A percentile compares a stretch with the other conserved stretches of the same genome.
Evolutionary conservation across 805 yeast genomes (phyloP).

Genomic region (Scheffersomyces amazonensis): DNA sequence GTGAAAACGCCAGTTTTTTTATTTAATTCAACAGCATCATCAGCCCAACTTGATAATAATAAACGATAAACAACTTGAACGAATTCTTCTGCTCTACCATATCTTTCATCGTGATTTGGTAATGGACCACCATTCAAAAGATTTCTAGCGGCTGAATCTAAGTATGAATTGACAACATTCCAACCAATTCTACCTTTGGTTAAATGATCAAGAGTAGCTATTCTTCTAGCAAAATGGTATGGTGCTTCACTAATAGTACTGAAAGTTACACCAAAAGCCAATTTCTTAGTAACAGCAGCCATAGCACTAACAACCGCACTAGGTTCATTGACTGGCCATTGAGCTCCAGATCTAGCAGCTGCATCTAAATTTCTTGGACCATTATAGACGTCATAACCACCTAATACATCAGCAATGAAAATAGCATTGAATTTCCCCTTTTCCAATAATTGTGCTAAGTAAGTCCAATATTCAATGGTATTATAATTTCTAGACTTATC

Average conservation of each 20-base stretch:
- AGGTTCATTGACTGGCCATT: conserved; percentile 41
- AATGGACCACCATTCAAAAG: conserved; percentile 31
- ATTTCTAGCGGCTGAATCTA: conserved; percentile 41
- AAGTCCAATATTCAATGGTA: conserved; percentile 26
- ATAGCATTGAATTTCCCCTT: conserved; percentile 37
- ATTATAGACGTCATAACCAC: conserved; percentile 39
- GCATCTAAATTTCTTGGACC: conserved; percentile 36
- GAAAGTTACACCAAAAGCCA: conserved; percentile 41
- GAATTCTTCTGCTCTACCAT: conserved; percentile 38
- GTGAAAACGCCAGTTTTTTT: conserved; percentile 26
- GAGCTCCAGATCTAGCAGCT: conserved; percentile 29
- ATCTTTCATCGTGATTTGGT: conserved; percentile 41
- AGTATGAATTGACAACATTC: conserved; percentile 46
- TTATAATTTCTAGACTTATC: conserved; percentile 27
- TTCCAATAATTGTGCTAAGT: conserved; percentile 36
- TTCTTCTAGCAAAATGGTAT: conserved; percentile 37
- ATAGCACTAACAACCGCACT: conserved; percentile 35
- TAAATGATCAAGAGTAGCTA: conserved; percentile 44
- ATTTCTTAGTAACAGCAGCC: conserved; percentile 41
- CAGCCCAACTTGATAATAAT: conserved; percentile 43
- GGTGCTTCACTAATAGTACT: conserved; percentile 44
- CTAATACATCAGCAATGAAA: conserved; percentile 40
- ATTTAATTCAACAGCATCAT: conserved; percentile 35
- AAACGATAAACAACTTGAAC: conserved; percentile 37
- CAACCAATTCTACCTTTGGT: conserved; percentile 45